These are phyloP conservation scores for Arthrobotrys iridis DNA, from an alignment of 2,329 filamentous ascomycete genomes.

Conservation along the genomic window DNA sequence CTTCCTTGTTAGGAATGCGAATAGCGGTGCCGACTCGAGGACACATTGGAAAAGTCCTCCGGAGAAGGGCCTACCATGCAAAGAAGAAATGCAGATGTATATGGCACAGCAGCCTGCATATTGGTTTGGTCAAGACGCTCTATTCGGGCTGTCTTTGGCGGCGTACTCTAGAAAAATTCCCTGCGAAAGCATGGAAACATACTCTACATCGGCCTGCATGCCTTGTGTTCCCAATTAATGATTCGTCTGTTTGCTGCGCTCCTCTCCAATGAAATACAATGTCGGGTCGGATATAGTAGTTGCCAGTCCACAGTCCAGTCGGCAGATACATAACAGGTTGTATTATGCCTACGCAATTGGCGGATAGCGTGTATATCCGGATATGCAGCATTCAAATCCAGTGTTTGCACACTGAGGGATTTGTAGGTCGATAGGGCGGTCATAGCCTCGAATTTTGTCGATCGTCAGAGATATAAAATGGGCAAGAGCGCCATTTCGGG, in stretches of 20 bases:
- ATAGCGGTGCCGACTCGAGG: neutral
- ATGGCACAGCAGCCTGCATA: neutral
- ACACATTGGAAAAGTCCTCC: neutral
- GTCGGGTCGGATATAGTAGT: neutral
- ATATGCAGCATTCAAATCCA: neutral
- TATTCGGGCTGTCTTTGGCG: neutral
- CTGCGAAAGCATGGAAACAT: neutral
- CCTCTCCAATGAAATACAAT: conserved; percentile 2
- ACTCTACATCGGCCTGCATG: conserved; percentile 12
- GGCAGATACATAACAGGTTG: neutral
- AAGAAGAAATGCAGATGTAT: neutral
- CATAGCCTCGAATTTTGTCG: too few relatives aligned
- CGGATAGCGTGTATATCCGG: neutral
- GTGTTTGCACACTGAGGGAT: neutral
- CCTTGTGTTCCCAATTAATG: neutral
- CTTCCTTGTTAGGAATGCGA: neutral
- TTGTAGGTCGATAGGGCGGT: neutral
- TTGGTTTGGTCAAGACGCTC: neutral
- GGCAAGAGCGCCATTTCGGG: neutral
- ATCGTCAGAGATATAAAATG: neutral
- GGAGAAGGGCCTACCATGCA: neutral
- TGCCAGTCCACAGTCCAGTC: neutral
- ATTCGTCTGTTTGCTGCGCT: neutral
- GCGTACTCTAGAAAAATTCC: neutral
- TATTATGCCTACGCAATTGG: neutral